Evolutionary conservation across 1,139 yeast species (phyloP), one percentile per base, ranked within the genome.

Genomic region (Zhuliangozyma parablackwelliae): DNA sequence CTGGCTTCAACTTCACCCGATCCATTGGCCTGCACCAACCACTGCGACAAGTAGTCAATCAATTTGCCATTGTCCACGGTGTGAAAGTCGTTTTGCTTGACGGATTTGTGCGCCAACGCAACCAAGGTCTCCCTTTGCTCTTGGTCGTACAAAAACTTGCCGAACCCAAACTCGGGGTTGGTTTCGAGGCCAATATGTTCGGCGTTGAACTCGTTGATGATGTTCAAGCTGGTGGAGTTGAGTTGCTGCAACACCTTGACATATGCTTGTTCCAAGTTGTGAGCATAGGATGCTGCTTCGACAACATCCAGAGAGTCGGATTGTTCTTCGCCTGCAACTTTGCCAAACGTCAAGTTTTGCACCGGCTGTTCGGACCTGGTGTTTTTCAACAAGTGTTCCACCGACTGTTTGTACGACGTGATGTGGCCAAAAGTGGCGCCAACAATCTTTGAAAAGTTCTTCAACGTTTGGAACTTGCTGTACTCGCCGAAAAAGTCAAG

Each of bases 101-200:
- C 57, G 3, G 80, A 65, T 6, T 53, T 44, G 44, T 72, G 68
- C n/a, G 81, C 80, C 42, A 72, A 56, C 4, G 63, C 57, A 27
- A 75, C 53, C 48, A 85, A 69, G 28, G 63, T 57, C 23, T 63
- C 53, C 38, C 75, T 72, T 45, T 73, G 67, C 50, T 80, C 79
- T 50, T 78, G 72, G 30, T 65, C 66, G 33, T 74, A 76, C 49
- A 89, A 63, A 53, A 71, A 88, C 28, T 79, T 67, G 59, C 98
- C 98, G 48, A 75, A 87, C 2, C 97, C 96, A 55, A 68, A 89
- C 59, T 89, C 97, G 9, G 97, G 97, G 44, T 70, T 74, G 12
- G 80, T 42, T 31, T 69, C 64, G 36, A 64, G 59, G 21, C 75
- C 75, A 37, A 69, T 64, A 38, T 70, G 69, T 8, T 50, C 49